These are phyloP conservation scores for Tremellales sp. DNA, from an alignment of 1,284 basidiomycete species.

Conservation along the genomic window DNA sequence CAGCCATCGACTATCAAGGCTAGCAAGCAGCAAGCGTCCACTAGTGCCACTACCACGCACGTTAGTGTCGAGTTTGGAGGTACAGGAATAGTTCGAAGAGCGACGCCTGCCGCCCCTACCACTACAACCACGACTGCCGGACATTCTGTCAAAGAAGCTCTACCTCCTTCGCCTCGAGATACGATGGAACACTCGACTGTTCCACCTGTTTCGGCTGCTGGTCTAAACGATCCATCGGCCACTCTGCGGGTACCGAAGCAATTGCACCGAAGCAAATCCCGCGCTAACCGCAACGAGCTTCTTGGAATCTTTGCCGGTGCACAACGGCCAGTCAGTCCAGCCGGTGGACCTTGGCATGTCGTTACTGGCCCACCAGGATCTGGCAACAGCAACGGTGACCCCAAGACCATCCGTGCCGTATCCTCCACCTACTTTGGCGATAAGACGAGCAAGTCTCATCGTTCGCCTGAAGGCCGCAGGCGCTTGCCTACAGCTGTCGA, in stretches of 20 bases:
- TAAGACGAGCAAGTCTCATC: conserved; percentile 6
- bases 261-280: conserved; percentile 24
- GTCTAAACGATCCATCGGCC: conserved; percentile 12
- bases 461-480: conserved; percentile 16
- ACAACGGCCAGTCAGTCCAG: conserved; percentile 41
- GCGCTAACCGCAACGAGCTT: conserved; percentile 40
- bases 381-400: conserved; percentile 3
- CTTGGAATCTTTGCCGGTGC: conserved; percentile 79
- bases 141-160: conserved; percentile 3
- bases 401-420: conserved; percentile 22
- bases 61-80: conserved; percentile 91
- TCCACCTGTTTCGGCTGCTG: neutral
- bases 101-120: conserved; percentile 46
- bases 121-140: conserved; percentile 1
- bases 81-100: conserved; percentile 61
- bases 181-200: neutral
- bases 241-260: conserved; percentile 8
- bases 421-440: conserved; percentile 34
- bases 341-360: conserved; percentile 58
- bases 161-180: conserved; percentile 5
- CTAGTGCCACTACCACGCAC: conserved; percentile 77
- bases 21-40: conserved; percentile 72
- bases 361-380: conserved; percentile 5
- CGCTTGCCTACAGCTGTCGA: conserved; percentile 65
- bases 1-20: conserved; percentile 47